Percentiles rank a stretch among this genome's conserved stretches.
phyloP scores from a whole-genome alignment of 2,329 filamentous ascomycete species.

The Hymenoscyphus fructigenus region DNA sequence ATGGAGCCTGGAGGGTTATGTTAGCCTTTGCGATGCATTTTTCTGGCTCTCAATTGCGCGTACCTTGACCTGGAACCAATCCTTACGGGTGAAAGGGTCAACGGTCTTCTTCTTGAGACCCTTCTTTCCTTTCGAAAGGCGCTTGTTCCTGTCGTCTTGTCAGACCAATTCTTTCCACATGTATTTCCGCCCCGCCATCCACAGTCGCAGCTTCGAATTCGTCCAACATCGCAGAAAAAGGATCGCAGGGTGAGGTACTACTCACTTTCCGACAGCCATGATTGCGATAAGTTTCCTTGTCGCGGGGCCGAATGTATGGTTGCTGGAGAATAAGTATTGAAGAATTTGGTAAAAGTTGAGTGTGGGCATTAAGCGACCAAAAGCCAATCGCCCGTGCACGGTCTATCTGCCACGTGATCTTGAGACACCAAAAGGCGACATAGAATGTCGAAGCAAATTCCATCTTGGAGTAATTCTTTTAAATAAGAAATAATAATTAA shows the following conservation, averaged over 20 bases:
- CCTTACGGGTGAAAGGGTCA: constrained; percentile 98
- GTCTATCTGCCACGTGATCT: too few species aligned
- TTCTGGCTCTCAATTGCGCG: constrained; percentile 30
- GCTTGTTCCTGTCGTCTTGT: constrained; percentile 79
- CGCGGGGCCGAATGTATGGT: constrained; percentile 29
- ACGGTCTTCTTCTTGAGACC: constrained; percentile 99
- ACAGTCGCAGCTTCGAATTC: constrained; percentile 7
- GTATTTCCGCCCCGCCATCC: constrained; percentile 25
- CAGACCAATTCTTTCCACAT: constrained; percentile 25
- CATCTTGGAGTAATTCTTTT: too few species aligned
- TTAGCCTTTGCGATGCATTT: constrained; percentile 28
- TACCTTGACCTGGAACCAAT: constrained; percentile 98
- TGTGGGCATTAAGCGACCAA: background rate
- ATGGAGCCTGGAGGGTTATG: constrained; percentile 66
- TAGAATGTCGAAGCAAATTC: too few species aligned
- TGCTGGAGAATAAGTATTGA: constrained; percentile 16
- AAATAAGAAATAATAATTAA: too few species aligned
- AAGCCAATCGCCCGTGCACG: too few species aligned
- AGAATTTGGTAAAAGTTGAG: background rate
- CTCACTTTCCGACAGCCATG: constrained; percentile 82
- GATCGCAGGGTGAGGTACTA: constrained; percentile 26
- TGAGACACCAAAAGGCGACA: too few species aligned
- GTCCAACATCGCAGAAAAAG: constrained; percentile 11
- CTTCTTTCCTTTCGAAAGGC: constrained; percentile 99
- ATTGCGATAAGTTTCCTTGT: constrained; percentile 53